Base-by-base conservation (phyloP, 164 flowering plant genomes). In the Vitis riparia region DNA sequence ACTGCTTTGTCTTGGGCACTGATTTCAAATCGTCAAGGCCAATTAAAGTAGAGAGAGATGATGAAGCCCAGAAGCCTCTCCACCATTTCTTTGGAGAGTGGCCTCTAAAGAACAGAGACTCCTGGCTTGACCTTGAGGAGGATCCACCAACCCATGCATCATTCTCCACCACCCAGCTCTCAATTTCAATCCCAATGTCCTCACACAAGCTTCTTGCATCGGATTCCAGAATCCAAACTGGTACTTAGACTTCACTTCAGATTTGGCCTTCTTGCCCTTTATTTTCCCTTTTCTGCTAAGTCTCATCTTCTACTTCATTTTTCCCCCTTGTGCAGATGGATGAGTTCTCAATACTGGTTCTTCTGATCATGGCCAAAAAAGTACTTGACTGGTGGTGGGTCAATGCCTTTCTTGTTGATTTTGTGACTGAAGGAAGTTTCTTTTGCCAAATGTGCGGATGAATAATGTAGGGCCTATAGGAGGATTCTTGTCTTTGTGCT, bases 1-100 rank as follows among this genome's bases (percentile, higher is more conserved):
- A 78, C 44, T 81, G 85, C 59, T 83, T 79, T 65, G 76, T 78
- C 66, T 15, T 79, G 61, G 85, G 85, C 12, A 62, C 80, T 23
- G 86, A 83, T 66, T 77, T 85, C 68, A 85, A 79, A 63, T 77
- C 82, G 16, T 13, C 68, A 15, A 74, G 68, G n/a, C 50, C 70
- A 16, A 48, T 47, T 47, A 82, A 76, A 15, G 44, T 12, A 14
- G 77, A 72, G 57, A 74, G 70, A 61, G 75, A 81, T 48, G 61
- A 68, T 32, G 83, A 77, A 29, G 65, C 74, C 51, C 79, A 77
- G 59, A 79, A 79, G 60, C 80, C 80, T 5, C 71, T 81, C 0
- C 80, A 73, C 71, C 84, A 77, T 50, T 83, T 85, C 76, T 79
- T 85, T 63, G 76, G 73, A 2, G 87, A 84, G 10, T 81, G 82